Percentiles rank a stretch among this genome's conserved stretches.
phyloP scores from a whole-genome alignment of 495 filamentous ascomycete species.

The Annulohypoxylon nitens region DNA sequence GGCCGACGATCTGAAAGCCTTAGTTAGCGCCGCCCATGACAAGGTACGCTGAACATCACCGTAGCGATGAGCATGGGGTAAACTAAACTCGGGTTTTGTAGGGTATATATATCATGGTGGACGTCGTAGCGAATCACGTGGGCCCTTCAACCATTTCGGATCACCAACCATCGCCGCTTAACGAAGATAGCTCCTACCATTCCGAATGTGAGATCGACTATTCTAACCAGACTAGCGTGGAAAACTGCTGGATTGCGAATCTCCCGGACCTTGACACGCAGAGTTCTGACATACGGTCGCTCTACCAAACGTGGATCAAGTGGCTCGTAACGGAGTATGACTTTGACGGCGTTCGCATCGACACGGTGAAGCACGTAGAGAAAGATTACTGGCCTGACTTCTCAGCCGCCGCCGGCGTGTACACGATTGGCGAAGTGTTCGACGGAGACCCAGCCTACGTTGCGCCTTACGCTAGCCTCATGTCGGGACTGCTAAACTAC shows the following conservation, averaged over 20 bases:
- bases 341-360: conserved; percentile 84
- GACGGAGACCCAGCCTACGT: conserved; percentile 71
- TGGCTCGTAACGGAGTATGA: conserved; percentile 75
- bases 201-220: conserved; percentile 76
- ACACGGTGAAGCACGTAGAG: conserved; percentile 80
- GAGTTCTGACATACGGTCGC: conserved; percentile 64
- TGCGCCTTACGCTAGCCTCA: conserved; percentile 73
- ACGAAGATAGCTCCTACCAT: conserved; percentile 71
- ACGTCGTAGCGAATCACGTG: conserved; percentile 85
- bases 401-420: conserved; percentile 74
- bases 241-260: conserved; percentile 75
- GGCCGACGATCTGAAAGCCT: conserved; percentile 70
- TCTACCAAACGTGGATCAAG: conserved; percentile 76
- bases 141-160: conserved; percentile 52
- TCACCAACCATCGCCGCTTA: conserved; percentile 31
- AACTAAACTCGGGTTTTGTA: conserved; percentile 17
- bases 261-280: conserved; percentile 80
- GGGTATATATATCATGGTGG: conserved; percentile 76
- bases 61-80: conserved; percentile 55
- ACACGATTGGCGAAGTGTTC: conserved; percentile 76
- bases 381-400: conserved; percentile 77
- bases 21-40: conserved; percentile 63
- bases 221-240: conserved; percentile 62
- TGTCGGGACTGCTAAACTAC: conserved; percentile 79
- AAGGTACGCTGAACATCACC: conserved; percentile 28